Conservation (phyloP, 2,329 filamentous ascomycete genomes). For the Daldinia sp. region DNA sequence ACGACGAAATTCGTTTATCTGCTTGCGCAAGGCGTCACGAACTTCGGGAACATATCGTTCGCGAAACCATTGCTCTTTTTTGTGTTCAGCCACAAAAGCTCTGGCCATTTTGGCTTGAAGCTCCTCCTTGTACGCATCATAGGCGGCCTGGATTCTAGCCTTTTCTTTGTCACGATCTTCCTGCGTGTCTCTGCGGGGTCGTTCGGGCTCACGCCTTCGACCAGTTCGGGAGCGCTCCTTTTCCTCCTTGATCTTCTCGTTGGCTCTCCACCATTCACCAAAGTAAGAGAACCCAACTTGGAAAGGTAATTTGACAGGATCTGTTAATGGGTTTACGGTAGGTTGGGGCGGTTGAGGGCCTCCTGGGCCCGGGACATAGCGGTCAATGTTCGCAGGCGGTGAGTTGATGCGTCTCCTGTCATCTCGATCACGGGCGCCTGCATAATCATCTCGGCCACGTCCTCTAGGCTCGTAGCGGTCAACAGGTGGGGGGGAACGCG, state of each 20-base stretch:
- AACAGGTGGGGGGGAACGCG: constrained; percentile 77
- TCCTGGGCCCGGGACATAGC: constrained; percentile 84
- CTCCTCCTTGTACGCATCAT: constrained; percentile 76
- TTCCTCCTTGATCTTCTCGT: constrained; percentile 85
- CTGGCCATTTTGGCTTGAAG: constrained; percentile 84
- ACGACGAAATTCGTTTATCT: constrained; percentile 83
- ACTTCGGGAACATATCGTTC: constrained; percentile 92
- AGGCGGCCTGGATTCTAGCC: constrained; percentile 78
- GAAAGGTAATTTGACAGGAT: constrained; percentile 79
- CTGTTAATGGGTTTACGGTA: constrained; percentile 74
- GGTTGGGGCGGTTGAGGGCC: constrained; percentile 60
- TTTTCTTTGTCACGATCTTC: constrained; percentile 85
- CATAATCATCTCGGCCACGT: constrained; percentile 76
- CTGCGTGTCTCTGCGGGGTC: constrained; percentile 72
- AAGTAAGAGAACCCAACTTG: constrained; percentile 90
- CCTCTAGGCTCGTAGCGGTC: constrained; percentile 81
- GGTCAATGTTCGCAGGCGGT: constrained; percentile 80
- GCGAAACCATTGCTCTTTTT: constrained; percentile 97
- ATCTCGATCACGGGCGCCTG: constrained; percentile 62
- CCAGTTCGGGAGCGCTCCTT: constrained; percentile 78
- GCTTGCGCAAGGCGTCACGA: constrained; percentile 77
- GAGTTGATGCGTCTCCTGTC: constrained; percentile 72
- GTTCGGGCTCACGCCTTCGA: constrained; percentile 73
- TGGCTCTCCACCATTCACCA: constrained; percentile 86
- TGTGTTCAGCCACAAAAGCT: constrained; percentile 90